A percentile compares a stretch with the other conserved stretches of the same genome.
Conservation (phyloP, 2,329 filamentous ascomycete species). For the Penicillium sp. region DNA sequence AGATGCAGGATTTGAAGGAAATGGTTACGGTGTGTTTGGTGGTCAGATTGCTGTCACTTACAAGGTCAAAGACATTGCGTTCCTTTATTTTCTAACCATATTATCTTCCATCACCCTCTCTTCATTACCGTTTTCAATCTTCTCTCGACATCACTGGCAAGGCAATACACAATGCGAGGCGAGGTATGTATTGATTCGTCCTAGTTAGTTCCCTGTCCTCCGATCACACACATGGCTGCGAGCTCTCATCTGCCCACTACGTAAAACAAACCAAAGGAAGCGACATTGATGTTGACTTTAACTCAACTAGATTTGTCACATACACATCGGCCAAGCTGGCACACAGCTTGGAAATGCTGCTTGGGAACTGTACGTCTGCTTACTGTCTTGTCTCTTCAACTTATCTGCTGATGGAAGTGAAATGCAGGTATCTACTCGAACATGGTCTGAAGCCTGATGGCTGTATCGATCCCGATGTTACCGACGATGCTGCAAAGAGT, state of each 20-base stretch:
- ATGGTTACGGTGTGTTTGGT: background rate
- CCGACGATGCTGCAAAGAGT: slow-evolving; percentile 52
- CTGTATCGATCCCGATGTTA: slow-evolving; percentile 55
- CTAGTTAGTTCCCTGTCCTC: background rate
- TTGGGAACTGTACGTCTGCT: slow-evolving; percentile 63
- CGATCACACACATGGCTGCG: background rate
- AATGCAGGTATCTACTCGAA: slow-evolving; percentile 61
- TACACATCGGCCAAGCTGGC: slow-evolving; percentile 68
- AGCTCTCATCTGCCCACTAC: background rate
- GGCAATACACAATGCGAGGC: background rate
- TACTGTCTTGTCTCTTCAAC: slow-evolving; percentile 29
- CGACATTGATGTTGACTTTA: slow-evolving; percentile 11
- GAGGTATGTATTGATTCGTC: background rate
- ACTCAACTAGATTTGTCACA: slow-evolving; percentile 58
- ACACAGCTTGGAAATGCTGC: slow-evolving; percentile 67
- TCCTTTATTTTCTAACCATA: background rate
- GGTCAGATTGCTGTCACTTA: background rate
- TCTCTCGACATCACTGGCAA: background rate
- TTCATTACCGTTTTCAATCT: background rate
- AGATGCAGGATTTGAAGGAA: background rate
- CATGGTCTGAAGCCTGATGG: slow-evolving; percentile 64
- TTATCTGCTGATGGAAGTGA: slow-evolving; percentile 1
- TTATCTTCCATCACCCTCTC: background rate
- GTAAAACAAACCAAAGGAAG: background rate
- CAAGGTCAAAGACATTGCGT: background rate